Percentiles rank a stretch among this genome's conserved stretches.
These are phyloP conservation scores for Colletotrichum musicola DNA, from an alignment of 2,329 filamentous ascomycete species.

Conservation along the genomic window DNA sequence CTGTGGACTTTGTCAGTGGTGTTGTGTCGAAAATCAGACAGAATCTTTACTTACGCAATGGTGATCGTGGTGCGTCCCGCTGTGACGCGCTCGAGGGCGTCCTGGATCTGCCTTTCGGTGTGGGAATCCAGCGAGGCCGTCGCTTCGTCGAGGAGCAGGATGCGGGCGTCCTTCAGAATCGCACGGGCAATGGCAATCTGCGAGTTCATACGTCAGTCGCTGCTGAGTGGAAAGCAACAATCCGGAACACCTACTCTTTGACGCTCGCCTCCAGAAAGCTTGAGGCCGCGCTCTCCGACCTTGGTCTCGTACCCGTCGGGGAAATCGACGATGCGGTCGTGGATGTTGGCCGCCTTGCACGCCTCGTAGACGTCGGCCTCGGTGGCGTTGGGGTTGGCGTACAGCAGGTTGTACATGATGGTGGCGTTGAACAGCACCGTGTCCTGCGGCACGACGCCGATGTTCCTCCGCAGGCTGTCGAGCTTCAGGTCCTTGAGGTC, in stretches of 20 bases:
- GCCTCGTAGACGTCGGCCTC: slow-evolving; percentile 64
- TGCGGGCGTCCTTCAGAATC: slow-evolving; percentile 76
- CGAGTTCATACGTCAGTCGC: not conserved
- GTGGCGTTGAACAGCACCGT: slow-evolving; percentile 65
- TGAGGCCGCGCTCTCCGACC: slow-evolving; percentile 66
- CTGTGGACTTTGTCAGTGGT: slow-evolving; percentile 43
- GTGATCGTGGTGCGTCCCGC: slow-evolving; percentile 65
- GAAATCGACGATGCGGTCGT: slow-evolving; percentile 66
- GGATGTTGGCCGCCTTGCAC: slow-evolving; percentile 66
- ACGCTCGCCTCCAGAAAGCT: slow-evolving; percentile 71
- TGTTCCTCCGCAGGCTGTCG: slow-evolving; percentile 53
- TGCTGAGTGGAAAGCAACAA: not conserved
- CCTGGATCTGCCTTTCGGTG: slow-evolving; percentile 70
- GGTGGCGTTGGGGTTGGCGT: slow-evolving; percentile 61
- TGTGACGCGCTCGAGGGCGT: slow-evolving; percentile 61
- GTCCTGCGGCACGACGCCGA: slow-evolving; percentile 60
- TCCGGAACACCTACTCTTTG: slow-evolving; percentile 58
- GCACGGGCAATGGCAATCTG: slow-evolving; percentile 71
- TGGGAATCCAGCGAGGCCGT: slow-evolving; percentile 77
- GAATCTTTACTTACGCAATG: slow-evolving; percentile 55
- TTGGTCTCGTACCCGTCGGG: slow-evolving; percentile 65
- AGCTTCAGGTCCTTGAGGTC: slow-evolving; percentile 58
- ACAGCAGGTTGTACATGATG: slow-evolving; percentile 68
- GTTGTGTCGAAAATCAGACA: not conserved
- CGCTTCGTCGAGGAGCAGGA: slow-evolving; percentile 79